Evolutionary conservation across 768 basidiomycete species (phyloP).

Genomic region (Kondoa malvinella): DNA sequence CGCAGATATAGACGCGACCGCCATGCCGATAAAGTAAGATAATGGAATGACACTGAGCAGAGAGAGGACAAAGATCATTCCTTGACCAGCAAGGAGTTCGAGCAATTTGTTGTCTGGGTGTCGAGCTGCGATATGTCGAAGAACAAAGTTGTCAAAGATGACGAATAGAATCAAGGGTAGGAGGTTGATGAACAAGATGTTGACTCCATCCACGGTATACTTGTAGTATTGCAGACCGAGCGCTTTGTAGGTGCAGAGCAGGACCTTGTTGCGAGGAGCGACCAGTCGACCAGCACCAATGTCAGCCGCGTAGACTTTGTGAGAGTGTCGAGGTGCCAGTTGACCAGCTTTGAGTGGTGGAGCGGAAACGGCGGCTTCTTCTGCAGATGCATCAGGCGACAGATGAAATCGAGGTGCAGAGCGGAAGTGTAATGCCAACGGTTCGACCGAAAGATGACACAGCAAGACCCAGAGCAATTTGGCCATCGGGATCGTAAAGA

Average conservation of each 20-base stretch:
- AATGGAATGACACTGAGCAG: slow-evolving; percentile 86
- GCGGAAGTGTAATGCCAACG: slow-evolving; percentile 78
- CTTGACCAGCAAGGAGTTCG: slow-evolving; percentile 50
- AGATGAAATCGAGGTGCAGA: slow-evolving; percentile 43
- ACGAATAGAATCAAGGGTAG: slow-evolving; percentile 85
- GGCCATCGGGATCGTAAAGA: slow-evolving; percentile 95
- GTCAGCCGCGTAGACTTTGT: slow-evolving; percentile 22
- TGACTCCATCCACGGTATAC: slow-evolving; percentile 95
- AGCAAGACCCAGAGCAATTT: slow-evolving; percentile 91
- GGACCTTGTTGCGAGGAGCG: slow-evolving; percentile 50
- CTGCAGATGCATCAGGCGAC: slow-evolving; percentile 8
- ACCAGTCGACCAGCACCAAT: slow-evolving; percentile 23
- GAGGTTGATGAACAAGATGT: slow-evolving; percentile 94
- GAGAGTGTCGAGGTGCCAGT: slow-evolving; percentile 45
- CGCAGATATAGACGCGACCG: slow-evolving; percentile 94
- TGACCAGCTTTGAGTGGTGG: slow-evolving; percentile 53
- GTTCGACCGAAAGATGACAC: slow-evolving; percentile 57
- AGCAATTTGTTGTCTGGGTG: slow-evolving; percentile 24
- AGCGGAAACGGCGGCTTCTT: slow-evolving; percentile 3
- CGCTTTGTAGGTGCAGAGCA: slow-evolving; percentile 87
- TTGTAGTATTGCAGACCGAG: slow-evolving; percentile 88
- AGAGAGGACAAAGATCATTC: slow-evolving; percentile 63
- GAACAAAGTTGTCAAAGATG: slow-evolving; percentile 76
- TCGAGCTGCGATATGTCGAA: slow-evolving; percentile 54
- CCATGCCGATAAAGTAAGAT: slow-evolving; percentile 99